A percentile compares a stretch with the other conserved stretches of the same genome.
These are phyloP conservation scores for Yamadazyma ubonensis DNA, from an alignment of 805 yeast genomes.

Conservation along the genomic window DNA sequence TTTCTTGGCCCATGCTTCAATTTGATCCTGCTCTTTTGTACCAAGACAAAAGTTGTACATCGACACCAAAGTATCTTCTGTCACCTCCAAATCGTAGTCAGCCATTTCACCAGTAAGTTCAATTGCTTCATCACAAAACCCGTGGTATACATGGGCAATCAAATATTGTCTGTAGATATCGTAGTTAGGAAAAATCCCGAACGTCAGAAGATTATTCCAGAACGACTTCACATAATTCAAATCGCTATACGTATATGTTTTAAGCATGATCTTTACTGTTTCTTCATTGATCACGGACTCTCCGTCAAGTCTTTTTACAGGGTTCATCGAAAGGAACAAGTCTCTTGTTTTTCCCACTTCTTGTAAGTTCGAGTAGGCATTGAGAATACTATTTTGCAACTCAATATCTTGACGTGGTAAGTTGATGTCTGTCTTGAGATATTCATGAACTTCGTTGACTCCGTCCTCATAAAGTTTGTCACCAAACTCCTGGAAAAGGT, in stretches of 20 bases:
- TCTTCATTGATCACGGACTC: slow-evolving; percentile 48
- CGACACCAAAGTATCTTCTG: slow-evolving; percentile 44
- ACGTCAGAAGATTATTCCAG: slow-evolving; percentile 59
- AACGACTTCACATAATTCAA: slow-evolving; percentile 56
- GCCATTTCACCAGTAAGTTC: slow-evolving; percentile 47
- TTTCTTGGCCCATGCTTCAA: slow-evolving; percentile 34
- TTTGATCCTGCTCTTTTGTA: slow-evolving; percentile 26
- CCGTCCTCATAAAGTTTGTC: slow-evolving; percentile 60
- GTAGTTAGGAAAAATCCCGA: slow-evolving; percentile 51
- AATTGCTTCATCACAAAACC: slow-evolving; percentile 56
- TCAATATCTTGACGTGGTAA: slow-evolving; percentile 52
- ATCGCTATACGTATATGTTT: slow-evolving; percentile 54
- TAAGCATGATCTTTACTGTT: slow-evolving; percentile 65
- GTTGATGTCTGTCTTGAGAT: slow-evolving; percentile 58
- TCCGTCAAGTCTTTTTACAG: slow-evolving; percentile 36
- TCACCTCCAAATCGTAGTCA: slow-evolving; percentile 46
- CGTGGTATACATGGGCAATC: slow-evolving; percentile 70
- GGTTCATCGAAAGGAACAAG: slow-evolving; percentile 56
- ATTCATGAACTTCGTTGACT: slow-evolving; percentile 59
- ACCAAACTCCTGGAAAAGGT: slow-evolving; percentile 62
- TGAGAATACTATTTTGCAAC: slow-evolving; percentile 60
- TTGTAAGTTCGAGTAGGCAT: slow-evolving; percentile 59
- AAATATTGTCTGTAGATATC: slow-evolving; percentile 58
- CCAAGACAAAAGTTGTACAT: slow-evolving; percentile 46
- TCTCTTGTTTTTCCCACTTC: slow-evolving; percentile 57